phyloP scores from a whole-genome alignment of 129 eudicot genomes.

The Apium graveolens region DNA sequence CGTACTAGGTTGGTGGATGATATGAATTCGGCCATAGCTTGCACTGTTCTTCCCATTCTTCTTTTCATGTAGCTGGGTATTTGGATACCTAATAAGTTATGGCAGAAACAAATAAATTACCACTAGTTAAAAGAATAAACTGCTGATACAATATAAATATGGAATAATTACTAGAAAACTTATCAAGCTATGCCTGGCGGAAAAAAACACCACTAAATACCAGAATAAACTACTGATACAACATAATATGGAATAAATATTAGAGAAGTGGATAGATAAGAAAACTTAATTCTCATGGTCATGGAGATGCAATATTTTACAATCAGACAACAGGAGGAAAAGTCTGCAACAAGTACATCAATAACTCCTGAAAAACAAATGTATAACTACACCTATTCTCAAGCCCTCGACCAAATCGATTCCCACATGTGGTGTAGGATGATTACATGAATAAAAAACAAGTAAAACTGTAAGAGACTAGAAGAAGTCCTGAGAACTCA shows the following conservation, averaged over 20 bases:
- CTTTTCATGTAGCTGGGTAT: constrained; percentile 76
- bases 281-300: background rate
- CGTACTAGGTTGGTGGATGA: constrained; percentile 94
- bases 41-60: constrained; percentile 93
- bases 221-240: background rate
- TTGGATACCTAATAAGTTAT: constrained; percentile 52
- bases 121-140: constrained; percentile 3
- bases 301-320: no score
- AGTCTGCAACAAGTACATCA: background rate
- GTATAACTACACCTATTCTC: background rate
- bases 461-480: background rate
- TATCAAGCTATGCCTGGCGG: no score
- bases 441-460: background rate
- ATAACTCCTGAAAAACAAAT: background rate
- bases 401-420: background rate
- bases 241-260: background rate
- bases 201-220: background rate
- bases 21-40: constrained; percentile 94
- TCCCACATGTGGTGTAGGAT: background rate
- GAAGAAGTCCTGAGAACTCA: background rate
- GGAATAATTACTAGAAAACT: background rate
- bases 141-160: background rate
- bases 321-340: background rate
- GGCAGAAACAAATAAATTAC: background rate
- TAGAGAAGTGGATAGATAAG: background rate